Conservation (phyloP, 371 early-diverging fungal species). For the Dinochytrium kinnereticum region DNA sequence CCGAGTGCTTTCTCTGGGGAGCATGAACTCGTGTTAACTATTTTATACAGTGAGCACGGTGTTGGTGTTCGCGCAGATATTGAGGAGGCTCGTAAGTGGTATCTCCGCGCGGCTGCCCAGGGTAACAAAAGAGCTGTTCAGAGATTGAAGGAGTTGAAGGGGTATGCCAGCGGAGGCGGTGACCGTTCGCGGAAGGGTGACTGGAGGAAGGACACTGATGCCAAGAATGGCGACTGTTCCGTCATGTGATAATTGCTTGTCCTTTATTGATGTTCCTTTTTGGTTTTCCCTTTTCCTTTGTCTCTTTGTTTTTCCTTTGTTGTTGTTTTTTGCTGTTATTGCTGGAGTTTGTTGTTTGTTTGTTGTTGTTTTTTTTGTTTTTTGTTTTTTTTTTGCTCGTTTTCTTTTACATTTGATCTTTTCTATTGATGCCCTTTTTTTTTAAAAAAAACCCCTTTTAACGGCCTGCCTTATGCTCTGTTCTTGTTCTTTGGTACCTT, state of each 20-base stretch:
- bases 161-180: conserved; percentile 19
- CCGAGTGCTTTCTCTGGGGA: too few species aligned
- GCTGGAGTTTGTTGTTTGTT: not conserved
- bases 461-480: too few species aligned
- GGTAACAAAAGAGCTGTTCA: conserved; percentile 80
- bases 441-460: too few species aligned
- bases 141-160: conserved; percentile 50
- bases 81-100: conserved; percentile 78
- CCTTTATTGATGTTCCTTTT: not conserved
- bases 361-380: not conserved
- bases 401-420: not conserved
- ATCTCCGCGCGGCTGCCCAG: conserved; percentile 78
- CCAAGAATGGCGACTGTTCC: conserved; percentile 46
- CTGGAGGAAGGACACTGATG: conserved; percentile 44
- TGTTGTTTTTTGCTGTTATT: too few species aligned
- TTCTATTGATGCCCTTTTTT: not conserved
- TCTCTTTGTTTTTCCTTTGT: too few species aligned
- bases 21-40: not conserved
- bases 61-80: conserved; percentile 74
- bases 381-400: not conserved
- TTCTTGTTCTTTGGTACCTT: too few species aligned
- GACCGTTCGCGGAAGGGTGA: conserved; percentile 40
- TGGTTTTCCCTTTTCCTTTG: too few species aligned
- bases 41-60: conserved; percentile 71
- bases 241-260: conserved; percentile 39